phyloP scores from a whole-genome alignment of 106 monocot genomes.

The Cymbidium sinense region DNA sequence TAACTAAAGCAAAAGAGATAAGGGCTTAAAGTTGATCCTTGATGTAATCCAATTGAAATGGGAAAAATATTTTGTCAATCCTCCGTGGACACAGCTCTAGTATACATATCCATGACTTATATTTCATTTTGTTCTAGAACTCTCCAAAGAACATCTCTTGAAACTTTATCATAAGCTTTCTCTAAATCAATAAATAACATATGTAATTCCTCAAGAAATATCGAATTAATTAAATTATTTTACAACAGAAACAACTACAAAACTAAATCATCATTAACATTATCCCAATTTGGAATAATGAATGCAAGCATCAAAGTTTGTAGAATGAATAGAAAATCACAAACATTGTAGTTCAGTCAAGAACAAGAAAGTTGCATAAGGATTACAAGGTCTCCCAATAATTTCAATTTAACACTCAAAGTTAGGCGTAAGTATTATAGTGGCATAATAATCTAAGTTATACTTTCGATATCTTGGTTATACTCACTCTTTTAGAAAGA shows the following conservation, averaged over 20 bases:
- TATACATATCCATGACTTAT: too few relatives aligned
- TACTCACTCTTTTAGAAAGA: slow-evolving; percentile 9
- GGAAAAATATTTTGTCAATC: too few relatives aligned
- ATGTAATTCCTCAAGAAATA: background rate
- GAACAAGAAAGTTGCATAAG: background rate
- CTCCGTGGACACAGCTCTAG: too few relatives aligned
- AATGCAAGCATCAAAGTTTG: background rate
- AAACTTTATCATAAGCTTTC: too few relatives aligned
- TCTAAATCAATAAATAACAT: too few relatives aligned
- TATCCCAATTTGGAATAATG: background rate
- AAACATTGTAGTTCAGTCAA: background rate
- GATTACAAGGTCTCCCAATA: background rate
- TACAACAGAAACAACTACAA: background rate
- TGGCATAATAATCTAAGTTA: background rate
- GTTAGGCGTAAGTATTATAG: background rate
- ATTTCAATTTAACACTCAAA: background rate
- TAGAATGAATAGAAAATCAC: background rate
- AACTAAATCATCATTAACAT: background rate
- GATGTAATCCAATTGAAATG: too few relatives aligned
- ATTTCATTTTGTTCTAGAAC: too few relatives aligned
- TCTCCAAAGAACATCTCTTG: too few relatives aligned
- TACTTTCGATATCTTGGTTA: background rate
- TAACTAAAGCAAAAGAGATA: too few relatives aligned
- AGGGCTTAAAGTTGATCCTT: too few relatives aligned
- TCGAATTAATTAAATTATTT: background rate